phyloP scores from a whole-genome alignment of 1,284 basidiomycete species.

The Cutaneotrichosporon sp. region DNA sequence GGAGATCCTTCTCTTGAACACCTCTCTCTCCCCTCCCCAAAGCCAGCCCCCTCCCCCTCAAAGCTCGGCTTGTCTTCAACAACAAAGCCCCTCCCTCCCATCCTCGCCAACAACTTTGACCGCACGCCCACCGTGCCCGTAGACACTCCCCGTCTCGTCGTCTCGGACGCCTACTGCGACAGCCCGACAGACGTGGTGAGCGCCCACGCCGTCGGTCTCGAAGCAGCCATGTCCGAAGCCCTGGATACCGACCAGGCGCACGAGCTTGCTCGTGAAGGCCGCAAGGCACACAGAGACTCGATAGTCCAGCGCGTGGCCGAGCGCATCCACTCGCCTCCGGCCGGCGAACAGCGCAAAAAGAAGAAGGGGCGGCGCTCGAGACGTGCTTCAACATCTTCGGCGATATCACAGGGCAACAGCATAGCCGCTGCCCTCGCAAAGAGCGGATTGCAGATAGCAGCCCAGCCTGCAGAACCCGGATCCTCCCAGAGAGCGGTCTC shows the following conservation, averaged over 20 bases:
- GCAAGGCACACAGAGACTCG: conserved; percentile 27
- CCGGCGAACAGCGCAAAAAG: conserved; percentile 21
- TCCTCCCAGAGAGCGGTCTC: conserved; percentile 17
- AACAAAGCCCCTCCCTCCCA: neutral
- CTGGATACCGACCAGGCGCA: neutral
- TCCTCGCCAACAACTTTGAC: neutral
- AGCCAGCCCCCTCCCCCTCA: neutral
- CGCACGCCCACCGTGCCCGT: neutral
- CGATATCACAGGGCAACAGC: conserved; percentile 26
- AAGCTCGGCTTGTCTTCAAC: neutral
- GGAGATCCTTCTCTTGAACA: neutral
- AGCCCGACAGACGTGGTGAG: neutral
- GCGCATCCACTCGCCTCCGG: conserved; percentile 8
- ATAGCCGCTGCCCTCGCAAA: conserved; percentile 45
- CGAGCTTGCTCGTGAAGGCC: conserved; percentile 4
- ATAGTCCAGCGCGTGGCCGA: conserved; percentile 30
- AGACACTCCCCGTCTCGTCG: conserved; percentile 2
- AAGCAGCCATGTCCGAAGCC: conserved; percentile 1
- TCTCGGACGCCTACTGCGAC: conserved; percentile 6
- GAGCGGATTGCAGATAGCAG: conserved; percentile 35
- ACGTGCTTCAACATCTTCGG: conserved; percentile 31
- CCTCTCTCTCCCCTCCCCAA: neutral
- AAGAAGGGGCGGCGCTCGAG: conserved; percentile 30
- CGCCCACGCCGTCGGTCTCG: neutral
- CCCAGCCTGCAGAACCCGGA: conserved; percentile 1